Evolutionary conservation across 306 rosid species (phyloP).

Genomic region (Phaseolus lunatus): DNA sequence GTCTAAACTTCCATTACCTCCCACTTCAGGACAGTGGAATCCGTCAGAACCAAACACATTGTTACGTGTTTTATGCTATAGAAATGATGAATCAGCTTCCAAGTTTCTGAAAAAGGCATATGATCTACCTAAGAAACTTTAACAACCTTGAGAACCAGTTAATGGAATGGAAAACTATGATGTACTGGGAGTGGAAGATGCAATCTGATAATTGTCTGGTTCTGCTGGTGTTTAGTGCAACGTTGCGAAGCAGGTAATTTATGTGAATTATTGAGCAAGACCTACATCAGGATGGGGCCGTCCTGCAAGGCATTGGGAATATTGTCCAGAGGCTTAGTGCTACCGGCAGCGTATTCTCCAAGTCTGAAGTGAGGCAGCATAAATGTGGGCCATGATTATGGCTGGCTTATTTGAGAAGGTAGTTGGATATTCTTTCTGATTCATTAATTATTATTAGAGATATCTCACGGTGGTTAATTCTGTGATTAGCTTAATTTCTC

Average conservation of each 20-base stretch:
- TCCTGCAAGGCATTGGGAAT: slow-evolving; percentile 39
- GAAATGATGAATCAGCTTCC: slow-evolving; percentile 86
- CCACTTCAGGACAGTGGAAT: slow-evolving; percentile 94
- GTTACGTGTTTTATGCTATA: slow-evolving; percentile 84
- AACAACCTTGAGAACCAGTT: slow-evolving; percentile 40
- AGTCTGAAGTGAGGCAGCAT: slow-evolving; percentile 41
- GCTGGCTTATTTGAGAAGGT: slow-evolving; percentile 51
- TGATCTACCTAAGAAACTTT: slow-evolving; percentile 92
- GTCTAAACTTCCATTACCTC: slow-evolving; percentile 94
- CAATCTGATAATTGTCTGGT: slow-evolving; percentile 42
- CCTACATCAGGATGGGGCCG: slow-evolving; percentile 29
- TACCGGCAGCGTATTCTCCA: slow-evolving; percentile 33
- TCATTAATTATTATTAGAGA: slow-evolving; percentile 52
- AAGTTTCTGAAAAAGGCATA: slow-evolving; percentile 90
- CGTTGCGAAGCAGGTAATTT: slow-evolving; percentile 49
- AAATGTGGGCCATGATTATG: slow-evolving; percentile 40
- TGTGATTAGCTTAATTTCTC: slow-evolving; percentile 30
- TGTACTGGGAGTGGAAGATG: slow-evolving; percentile 26
- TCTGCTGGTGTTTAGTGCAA: slow-evolving; percentile 56
- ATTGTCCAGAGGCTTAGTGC: slow-evolving; percentile 43
- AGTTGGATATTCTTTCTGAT: slow-evolving; percentile 59
- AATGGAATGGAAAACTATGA: slow-evolving; percentile 42
- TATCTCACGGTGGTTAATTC: slow-evolving; percentile 43
- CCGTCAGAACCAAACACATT: slow-evolving; percentile 93
- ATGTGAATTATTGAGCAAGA: slow-evolving; percentile 43